phyloP scores from a whole-genome alignment of 805 yeast species.

The Torulaspora quercuum region DNA sequence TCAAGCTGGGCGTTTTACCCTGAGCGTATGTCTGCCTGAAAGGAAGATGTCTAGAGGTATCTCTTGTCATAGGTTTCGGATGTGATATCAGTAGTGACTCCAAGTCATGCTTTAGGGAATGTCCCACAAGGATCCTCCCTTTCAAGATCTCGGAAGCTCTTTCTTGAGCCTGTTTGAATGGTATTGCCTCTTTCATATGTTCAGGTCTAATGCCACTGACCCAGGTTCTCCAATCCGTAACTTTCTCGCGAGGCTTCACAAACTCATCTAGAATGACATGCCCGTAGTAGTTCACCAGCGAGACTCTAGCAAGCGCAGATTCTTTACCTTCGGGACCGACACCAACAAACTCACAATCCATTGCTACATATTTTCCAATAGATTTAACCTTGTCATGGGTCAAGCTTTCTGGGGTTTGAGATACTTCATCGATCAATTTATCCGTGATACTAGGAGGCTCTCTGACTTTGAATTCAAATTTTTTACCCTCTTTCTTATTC shows the following conservation, averaged over 20 bases:
- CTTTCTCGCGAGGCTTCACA: conserved; percentile 71
- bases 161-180: conserved; percentile 63
- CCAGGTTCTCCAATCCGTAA: conserved; percentile 91
- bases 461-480: conserved; percentile 19
- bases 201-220: conserved; percentile 79
- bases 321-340: conserved; percentile 69
- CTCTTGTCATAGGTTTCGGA: conserved; percentile 61
- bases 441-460: background rate
- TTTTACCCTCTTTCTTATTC: conserved; percentile 25
- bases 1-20: conserved; percentile 73
- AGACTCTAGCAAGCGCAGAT: conserved; percentile 80
- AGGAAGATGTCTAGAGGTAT: conserved; percentile 62
- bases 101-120: conserved; percentile 77
- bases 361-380: conserved; percentile 71
- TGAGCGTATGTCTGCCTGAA: conserved; percentile 52
- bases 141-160: conserved; percentile 51
- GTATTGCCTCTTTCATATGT: conserved; percentile 63
- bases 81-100: conserved; percentile 64
- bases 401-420: conserved; percentile 1
- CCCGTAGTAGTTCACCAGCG: conserved; percentile 82
- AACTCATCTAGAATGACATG: conserved; percentile 64
- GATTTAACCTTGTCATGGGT: conserved; percentile 40
- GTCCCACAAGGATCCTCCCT: conserved; percentile 70
- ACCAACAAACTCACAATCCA: conserved; percentile 95
- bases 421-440: conserved; percentile 3